A percentile compares a stretch with the other conserved stretches of the same genome.
Evolutionary conservation across 2,329 filamentous ascomycete species (phyloP).

Genomic region (Fusarium papillatum): DNA sequence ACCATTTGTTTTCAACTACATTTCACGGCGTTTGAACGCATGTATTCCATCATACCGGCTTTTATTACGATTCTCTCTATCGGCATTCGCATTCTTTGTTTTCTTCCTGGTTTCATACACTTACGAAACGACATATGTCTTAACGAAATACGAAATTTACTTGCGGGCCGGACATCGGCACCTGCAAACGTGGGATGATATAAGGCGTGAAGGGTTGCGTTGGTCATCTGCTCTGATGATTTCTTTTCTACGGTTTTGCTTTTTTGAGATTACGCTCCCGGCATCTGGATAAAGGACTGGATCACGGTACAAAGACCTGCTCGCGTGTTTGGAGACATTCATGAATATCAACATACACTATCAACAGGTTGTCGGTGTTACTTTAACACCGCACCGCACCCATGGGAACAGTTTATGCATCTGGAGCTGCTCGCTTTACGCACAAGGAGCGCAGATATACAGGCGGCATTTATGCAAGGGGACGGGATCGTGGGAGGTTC

Average conservation of each 20-base stretch:
- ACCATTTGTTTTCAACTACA: conserved; percentile 32
- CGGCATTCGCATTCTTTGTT: conserved; percentile 36
- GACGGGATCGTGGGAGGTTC: conserved; percentile 34
- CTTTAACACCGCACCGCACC: conserved; percentile 18
- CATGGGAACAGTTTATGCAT: conserved; percentile 18
- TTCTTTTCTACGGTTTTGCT: conserved; percentile 19
- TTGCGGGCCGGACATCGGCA: conserved; percentile 38
- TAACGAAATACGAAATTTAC: conserved; percentile 50
- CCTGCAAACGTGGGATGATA: conserved; percentile 45
- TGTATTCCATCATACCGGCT: conserved; percentile 42
- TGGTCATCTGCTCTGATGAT: conserved; percentile 29
- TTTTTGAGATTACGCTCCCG: conserved; percentile 32
- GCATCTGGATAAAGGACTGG: conserved; percentile 32
- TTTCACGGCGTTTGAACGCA: conserved; percentile 43
- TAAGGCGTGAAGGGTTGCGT: conserved; percentile 35
- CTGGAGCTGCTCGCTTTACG: conserved; percentile 39
- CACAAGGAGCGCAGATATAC: conserved; percentile 37
- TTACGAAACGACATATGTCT: conserved; percentile 50
- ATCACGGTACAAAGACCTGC: conserved; percentile 38
- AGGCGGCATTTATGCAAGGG: conserved; percentile 39
- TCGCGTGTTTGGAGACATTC: conserved; percentile 27
- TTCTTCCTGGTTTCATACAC: conserved; percentile 43
- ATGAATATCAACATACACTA: conserved; percentile 6
- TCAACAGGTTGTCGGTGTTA: conserved; percentile 15
- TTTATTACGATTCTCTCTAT: conserved; percentile 30